These are phyloP conservation scores for Solanum appendiculatum DNA, from an alignment of 257 asterid genomes.

Conservation along the genomic window DNA sequence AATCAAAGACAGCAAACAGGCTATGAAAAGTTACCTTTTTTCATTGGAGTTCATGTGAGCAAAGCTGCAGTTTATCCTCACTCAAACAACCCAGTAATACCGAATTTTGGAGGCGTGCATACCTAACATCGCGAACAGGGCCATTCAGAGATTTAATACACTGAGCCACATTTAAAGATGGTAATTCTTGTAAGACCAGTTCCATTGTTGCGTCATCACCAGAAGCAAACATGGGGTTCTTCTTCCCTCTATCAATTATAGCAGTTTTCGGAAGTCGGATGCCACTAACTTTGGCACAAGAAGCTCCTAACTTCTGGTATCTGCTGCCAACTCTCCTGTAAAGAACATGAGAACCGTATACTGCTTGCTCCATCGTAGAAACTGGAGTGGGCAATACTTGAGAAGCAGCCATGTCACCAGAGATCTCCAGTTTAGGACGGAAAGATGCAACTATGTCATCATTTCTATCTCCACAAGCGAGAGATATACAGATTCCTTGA, in stretches of 20 bases:
- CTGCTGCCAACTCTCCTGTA: conserved; percentile 38
- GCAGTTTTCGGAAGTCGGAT: conserved; percentile 70
- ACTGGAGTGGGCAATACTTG: conserved; percentile 35
- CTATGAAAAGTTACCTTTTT: conserved; percentile 12
- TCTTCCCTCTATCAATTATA: conserved; percentile 36
- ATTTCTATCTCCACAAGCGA: conserved; percentile 41
- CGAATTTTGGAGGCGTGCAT: conserved; percentile 15
- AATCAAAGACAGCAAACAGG: background rate
- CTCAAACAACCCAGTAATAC: conserved; percentile 65
- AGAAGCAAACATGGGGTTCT: conserved; percentile 47
- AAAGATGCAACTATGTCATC: conserved; percentile 74
- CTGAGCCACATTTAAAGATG: conserved; percentile 36
- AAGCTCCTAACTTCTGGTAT: conserved; percentile 44
- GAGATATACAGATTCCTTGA: conserved; percentile 88
- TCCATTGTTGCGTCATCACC: conserved; percentile 40
- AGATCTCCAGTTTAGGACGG: conserved; percentile 68
- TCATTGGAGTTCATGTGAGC: conserved; percentile 22
- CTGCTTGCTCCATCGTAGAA: conserved; percentile 27
- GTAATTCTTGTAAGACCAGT: conserved; percentile 57
- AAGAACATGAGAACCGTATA: conserved; percentile 51
- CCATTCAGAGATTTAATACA: conserved; percentile 24
- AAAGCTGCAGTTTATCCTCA: conserved; percentile 48
- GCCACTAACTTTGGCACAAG: conserved; percentile 43
- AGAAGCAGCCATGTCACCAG: conserved; percentile 21
- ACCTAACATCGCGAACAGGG: conserved; percentile 66